These are phyloP conservation scores for Crithidia acanthocephali DNA, from an alignment of 208 protist species.

Conservation along the genomic window DNA sequence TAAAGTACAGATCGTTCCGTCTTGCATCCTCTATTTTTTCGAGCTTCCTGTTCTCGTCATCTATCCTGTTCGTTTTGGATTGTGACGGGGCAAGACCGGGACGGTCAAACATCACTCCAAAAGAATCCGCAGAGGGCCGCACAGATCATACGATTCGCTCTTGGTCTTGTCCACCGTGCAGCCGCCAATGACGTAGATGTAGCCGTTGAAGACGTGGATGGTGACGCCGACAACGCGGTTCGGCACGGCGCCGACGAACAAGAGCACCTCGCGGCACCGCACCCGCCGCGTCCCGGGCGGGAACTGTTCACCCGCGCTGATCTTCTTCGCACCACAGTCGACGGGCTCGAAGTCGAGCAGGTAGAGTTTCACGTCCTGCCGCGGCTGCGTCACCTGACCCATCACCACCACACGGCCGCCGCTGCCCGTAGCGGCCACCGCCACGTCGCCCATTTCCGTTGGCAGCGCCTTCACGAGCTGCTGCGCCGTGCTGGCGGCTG, in stretches of 20 bases:
- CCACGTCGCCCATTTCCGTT: conserved; percentile 40
- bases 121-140: conserved; percentile 31
- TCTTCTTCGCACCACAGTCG: neutral
- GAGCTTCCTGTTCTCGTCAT: too few relatives aligned
- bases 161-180: conserved; percentile 29
- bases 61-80: too few relatives aligned
- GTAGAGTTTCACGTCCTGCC: conserved; percentile 39
- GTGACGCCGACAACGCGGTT: conserved; percentile 40
- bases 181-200: conserved; percentile 58
- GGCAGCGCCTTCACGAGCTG: conserved; percentile 20
- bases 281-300: conserved; percentile 32
- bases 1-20: too few relatives aligned
- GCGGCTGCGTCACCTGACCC: conserved; percentile 39
- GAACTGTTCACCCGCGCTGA: conserved; percentile 28
- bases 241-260: conserved; percentile 47
- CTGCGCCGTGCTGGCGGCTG: conserved; percentile 15
- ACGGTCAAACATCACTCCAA: conserved; percentile 14
- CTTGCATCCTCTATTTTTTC: too few relatives aligned
- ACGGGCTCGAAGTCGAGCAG: conserved; percentile 39
- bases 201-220: conserved; percentile 50
- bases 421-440: conserved; percentile 35
- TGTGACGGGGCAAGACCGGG: neutral
- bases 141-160: conserved; percentile 25
- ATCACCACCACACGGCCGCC: conserved; percentile 42
- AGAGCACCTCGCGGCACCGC: conserved; percentile 40